Evolutionary conservation across 1,284 basidiomycete species (phyloP).

Genomic region (Irpex sp.): DNA sequence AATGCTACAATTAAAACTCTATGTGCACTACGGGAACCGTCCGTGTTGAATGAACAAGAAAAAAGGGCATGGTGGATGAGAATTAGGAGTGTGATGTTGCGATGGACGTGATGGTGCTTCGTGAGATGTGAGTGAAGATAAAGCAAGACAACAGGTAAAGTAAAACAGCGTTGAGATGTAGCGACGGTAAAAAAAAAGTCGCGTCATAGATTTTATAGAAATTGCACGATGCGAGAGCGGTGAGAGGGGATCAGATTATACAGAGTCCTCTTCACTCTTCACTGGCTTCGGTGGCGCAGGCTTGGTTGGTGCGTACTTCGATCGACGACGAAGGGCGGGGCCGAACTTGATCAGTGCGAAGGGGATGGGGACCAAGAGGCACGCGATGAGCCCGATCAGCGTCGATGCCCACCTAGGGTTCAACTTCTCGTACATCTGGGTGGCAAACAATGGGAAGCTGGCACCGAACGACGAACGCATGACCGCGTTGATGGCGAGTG

Average conservation of each 20-base stretch:
- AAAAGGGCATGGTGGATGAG: neutral
- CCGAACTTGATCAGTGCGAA: constrained; percentile 32
- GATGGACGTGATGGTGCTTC: neutral
- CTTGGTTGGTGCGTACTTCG: constrained; percentile 27
- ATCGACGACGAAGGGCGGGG: constrained; percentile 23
- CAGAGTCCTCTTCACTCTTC: constrained; percentile 15
- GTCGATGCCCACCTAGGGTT: constrained; percentile 33
- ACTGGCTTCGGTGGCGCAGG: constrained; percentile 11
- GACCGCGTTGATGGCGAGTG: constrained; percentile 35
- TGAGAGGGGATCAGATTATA: constrained; percentile 2
- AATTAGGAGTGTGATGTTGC: neutral
- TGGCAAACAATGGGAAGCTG: constrained; percentile 34
- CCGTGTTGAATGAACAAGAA: neutral
- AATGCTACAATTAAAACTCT: neutral
- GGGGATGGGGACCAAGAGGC: constrained; percentile 31
- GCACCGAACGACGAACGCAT: constrained; percentile 35
- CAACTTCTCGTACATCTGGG: constrained; percentile 33
- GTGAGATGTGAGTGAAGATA: neutral
- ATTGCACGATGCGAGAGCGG: neutral
- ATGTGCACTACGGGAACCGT: neutral
- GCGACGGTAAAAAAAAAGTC: neutral
- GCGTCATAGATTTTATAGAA: too few relatives aligned
- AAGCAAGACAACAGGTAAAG: neutral
- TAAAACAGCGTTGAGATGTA: too few relatives aligned
- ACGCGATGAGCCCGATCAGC: constrained; percentile 28